Evolutionary conservation across 148 eudicot genomes (phyloP), one percentile per base, ranked within the genome.

Genomic region (Camellia japonica): DNA sequence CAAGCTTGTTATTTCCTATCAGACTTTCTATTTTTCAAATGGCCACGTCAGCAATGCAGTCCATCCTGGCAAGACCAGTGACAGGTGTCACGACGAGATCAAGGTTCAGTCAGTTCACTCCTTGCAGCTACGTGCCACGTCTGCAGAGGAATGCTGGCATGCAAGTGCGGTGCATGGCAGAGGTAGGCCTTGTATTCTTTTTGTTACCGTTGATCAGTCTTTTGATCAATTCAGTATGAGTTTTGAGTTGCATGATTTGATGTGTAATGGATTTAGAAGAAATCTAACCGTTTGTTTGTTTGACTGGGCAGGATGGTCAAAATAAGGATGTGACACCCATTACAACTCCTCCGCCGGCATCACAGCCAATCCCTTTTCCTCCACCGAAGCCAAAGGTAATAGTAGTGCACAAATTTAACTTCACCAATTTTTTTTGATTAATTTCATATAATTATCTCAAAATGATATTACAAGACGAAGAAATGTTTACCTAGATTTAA

Each of bases 1-100:
- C 14, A 6, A 16, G 16, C 44, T 44, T 7, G 9, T 43, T 3
- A 6, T 1, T 30, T 30, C 38, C 38, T 30, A 30, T 30, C 1
- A 30, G 38, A 30, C 38, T 30, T 30, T 1, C 38, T 30, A 30
- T 30, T 30, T 30, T 30, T 7, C 52, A 49, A 30, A 79, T 68
- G 75, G 75, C 68, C 46, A 74, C 79, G 81, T 83, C 91, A 7
- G 63, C 78, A 30, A 54, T 85, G 80, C 91, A 89, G 71, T 71
- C 86, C 63, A 7, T 82, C 14, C 62, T 83, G 38, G 84, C 51
- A 0, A 81, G 79, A 23, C 83, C 91, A 0, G n/a, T 62, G 7
- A 6, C 67, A 6, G 67, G 78, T n/a, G 59, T 74, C 3, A 41
- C 19, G 0, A 75, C 9, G 7, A 49, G 80, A 12, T 52, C 77